These are phyloP conservation scores for Adiantum capillusveneris DNA, from an alignment of 75 land plant species.

Conservation along the genomic window DNA sequence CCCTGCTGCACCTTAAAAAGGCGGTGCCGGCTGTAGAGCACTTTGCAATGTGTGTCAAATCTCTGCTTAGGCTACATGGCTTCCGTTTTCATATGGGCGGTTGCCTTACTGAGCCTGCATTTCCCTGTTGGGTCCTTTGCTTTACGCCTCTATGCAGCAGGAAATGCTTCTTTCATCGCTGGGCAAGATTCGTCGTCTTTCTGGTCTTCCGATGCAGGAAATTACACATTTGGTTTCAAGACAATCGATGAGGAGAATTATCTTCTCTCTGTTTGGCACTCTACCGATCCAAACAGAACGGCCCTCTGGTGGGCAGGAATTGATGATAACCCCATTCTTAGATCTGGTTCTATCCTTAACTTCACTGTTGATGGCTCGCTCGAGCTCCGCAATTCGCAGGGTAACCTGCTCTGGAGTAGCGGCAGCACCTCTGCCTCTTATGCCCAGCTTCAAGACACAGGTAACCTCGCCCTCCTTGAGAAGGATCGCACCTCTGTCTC, in stretches of 20 bases:
- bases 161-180: not conserved
- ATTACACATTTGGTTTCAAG: not conserved
- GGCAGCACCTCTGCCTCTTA: slow-evolving; percentile 1
- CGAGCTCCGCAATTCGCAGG: not conserved
- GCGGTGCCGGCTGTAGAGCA: too few relatives aligned
- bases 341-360: not conserved
- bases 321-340: not conserved
- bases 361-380: not conserved
- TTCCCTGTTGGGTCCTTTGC: slow-evolving; percentile 5
- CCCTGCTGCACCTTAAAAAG: too few relatives aligned
- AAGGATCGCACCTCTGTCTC: not conserved
- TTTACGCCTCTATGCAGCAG: not conserved
- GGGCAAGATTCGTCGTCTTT: not conserved
- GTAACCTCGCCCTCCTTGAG: not conserved
- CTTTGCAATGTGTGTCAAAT: too few relatives aligned
- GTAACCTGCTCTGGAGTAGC: not conserved
- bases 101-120: too few relatives aligned
- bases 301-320: slow-evolving; percentile 1
- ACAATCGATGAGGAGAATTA: not conserved
- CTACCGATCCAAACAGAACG: slow-evolving; percentile 3
- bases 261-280: slow-evolving; percentile 2
- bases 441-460: slow-evolving; percentile 7
- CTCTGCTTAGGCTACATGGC: too few relatives aligned
- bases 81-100: too few relatives aligned
- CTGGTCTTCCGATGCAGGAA: slow-evolving; percentile 3